phyloP scores from a whole-genome alignment of 106 monocot species.

The Alisma plantagoaquatica region DNA sequence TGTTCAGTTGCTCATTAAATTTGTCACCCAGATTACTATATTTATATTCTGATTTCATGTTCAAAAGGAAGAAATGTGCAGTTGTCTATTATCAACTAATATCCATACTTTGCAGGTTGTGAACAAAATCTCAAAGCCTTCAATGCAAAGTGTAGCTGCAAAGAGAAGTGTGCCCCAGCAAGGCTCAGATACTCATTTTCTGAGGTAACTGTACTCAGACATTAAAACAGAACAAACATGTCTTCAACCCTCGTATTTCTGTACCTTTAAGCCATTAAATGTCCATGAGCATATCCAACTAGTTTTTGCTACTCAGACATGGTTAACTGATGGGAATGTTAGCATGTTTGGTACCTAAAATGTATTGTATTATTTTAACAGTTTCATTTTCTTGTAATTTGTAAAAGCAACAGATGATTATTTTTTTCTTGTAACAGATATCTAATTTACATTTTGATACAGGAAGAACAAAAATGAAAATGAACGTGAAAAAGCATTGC shows the following conservation, averaged over 20 bases:
- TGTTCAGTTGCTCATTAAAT: no score
- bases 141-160: slow-evolving; percentile 7
- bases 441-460: not conserved
- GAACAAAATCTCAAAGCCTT: slow-evolving; percentile 3
- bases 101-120: slow-evolving; percentile 10
- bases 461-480: slow-evolving; percentile 5
- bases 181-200: slow-evolving; percentile 1
- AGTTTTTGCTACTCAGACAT: no score
- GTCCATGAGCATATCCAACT: no score
- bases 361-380: not conserved
- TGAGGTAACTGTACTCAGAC: no score
- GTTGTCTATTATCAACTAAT: slow-evolving; percentile 1
- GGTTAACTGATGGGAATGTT: not conserved
- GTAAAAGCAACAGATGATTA: not conserved
- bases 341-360: not conserved
- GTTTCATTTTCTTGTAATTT: not conserved
- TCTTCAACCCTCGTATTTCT: no score
- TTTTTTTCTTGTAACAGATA: not conserved
- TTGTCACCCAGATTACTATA: no score
- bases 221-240: no score
- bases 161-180: slow-evolving; percentile 9
- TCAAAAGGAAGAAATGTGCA: no score
- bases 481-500: slow-evolving; percentile 8
- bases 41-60: not conserved
- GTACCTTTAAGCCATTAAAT: no score